Conservation (phyloP, 768 basidiomycete species). For the Leccinum subtestaceum region DNA sequence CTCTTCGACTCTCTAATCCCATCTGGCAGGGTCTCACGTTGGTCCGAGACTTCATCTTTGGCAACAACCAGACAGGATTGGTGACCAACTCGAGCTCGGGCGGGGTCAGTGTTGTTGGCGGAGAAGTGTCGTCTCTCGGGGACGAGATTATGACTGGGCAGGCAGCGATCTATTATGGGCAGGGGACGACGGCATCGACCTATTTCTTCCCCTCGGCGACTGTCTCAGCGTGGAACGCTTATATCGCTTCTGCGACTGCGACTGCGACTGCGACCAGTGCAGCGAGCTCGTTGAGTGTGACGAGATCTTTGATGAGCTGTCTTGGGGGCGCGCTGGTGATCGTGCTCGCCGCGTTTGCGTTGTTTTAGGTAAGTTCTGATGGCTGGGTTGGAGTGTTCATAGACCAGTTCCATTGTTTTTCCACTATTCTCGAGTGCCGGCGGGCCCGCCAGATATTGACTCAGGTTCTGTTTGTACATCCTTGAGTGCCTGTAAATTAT, state of each 20-base stretch:
- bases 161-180: constrained; percentile 54
- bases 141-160: constrained; percentile 50
- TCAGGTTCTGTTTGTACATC: too few species aligned
- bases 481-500: too few species aligned
- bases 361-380: neutral
- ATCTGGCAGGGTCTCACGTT: too few species aligned
- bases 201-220: constrained; percentile 56
- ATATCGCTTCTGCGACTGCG: constrained; percentile 31
- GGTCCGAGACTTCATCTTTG: too few species aligned
- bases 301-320: neutral
- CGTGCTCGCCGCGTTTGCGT: neutral
- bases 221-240: constrained; percentile 53
- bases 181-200: constrained; percentile 45
- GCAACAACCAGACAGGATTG: constrained; percentile 50
- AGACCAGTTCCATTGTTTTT: too few species aligned
- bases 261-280: neutral
- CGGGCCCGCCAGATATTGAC: too few species aligned
- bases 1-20: too few species aligned
- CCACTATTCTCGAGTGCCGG: too few species aligned
- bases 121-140: constrained; percentile 46
- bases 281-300: neutral
- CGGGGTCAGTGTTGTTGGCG: constrained; percentile 39
- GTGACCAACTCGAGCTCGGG: constrained; percentile 26
- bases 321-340: neutral
- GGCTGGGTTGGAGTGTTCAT: too few species aligned